Conservation (phyloP, 2,329 filamentous ascomycete genomes). For the Pseudogymnoascus sp. region DNA sequence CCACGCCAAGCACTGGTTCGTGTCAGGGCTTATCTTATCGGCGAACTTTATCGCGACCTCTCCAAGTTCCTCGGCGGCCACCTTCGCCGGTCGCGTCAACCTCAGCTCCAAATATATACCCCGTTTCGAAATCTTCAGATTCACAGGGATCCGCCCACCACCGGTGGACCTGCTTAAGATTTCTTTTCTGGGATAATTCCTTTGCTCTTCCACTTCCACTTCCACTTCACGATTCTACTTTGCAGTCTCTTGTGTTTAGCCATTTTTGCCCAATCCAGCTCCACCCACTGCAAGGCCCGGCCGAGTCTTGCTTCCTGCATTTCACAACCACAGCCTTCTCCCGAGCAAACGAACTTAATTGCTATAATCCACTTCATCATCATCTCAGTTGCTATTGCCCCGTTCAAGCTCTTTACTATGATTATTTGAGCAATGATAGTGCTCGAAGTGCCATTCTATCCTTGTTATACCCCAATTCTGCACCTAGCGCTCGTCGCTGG, state of each 20-base stretch:
- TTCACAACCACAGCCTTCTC: neutral
- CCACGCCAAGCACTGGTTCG: neutral
- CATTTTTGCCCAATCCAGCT: neutral
- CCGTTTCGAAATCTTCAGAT: neutral
- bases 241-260: neutral
- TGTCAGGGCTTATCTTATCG: constrained; percentile 1
- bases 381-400: neutral
- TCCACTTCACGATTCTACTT: neutral
- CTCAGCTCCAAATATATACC: neutral
- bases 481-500: constrained; percentile 1
- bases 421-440: constrained; percentile 2
- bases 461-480: neutral
- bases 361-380: neutral
- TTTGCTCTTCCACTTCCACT: neutral
- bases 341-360: neutral
- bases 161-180: neutral
- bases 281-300: neutral
- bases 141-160: neutral
- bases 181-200: neutral
- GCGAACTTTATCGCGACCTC: constrained; percentile 1
- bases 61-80: neutral
- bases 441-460: neutral
- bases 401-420: neutral
- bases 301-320: neutral
- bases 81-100: constrained; percentile 3